Conservation (phyloP, 2,329 filamentous ascomycete species). For the Aspergillus sp. region DNA sequence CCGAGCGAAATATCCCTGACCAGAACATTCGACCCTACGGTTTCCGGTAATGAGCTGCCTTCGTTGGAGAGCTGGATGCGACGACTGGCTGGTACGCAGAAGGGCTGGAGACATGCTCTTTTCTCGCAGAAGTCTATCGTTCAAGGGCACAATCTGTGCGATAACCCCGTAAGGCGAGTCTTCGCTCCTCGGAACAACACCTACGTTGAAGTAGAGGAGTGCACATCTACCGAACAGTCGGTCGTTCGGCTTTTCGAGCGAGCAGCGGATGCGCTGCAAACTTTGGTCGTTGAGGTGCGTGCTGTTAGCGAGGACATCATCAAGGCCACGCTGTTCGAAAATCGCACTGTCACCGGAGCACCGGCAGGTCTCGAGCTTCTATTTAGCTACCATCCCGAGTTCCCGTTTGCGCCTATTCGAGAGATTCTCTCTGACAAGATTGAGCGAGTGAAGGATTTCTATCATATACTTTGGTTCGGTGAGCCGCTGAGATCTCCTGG, state of each 20-base stretch:
- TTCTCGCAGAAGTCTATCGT: constrained; percentile 1
- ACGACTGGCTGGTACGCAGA: constrained; percentile 3
- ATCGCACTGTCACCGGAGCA: background rate
- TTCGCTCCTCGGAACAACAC: background rate
- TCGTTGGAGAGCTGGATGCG: constrained; percentile 7
- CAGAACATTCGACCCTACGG: background rate
- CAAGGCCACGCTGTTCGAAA: background rate
- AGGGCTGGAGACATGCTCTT: constrained; percentile 5
- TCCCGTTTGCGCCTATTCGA: background rate
- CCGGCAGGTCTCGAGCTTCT: background rate
- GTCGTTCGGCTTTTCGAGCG: background rate
- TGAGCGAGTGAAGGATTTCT: constrained; percentile 1
- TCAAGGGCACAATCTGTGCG: background rate
- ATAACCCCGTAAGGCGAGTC: constrained; percentile 2
- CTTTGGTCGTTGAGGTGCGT: background rate
- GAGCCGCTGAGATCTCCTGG: background rate
- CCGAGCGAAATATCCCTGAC: background rate
- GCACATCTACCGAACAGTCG: background rate
- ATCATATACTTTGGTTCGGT: background rate
- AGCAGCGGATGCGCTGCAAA: background rate
- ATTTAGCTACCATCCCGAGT: background rate
- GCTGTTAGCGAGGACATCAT: background rate
- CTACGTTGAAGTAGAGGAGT: constrained; percentile 3
- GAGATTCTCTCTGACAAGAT: background rate
- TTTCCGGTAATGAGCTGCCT: background rate